A percentile compares a stretch with the other conserved stretches of the same genome.
These are phyloP conservation scores for Poa pratensis DNA, from an alignment of 176 grass and related monocot genomes.

Conservation along the genomic window DNA sequence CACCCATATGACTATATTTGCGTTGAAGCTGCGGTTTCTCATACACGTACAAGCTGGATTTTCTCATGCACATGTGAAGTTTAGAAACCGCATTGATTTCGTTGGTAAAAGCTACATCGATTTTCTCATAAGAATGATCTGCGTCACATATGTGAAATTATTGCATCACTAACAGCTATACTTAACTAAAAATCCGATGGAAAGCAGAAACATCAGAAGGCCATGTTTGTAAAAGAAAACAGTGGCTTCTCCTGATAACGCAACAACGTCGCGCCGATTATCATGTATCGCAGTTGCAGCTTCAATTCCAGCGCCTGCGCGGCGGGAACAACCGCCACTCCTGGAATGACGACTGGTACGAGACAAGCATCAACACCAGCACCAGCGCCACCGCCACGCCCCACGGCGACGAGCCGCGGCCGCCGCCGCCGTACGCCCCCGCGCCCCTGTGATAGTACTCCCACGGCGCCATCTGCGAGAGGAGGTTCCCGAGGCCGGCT, in stretches of 20 bases:
- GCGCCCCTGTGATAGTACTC: slow-evolving; percentile 3
- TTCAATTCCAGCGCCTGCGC: slow-evolving; percentile 40
- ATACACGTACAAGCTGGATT: too few species aligned
- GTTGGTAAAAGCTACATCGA: background rate
- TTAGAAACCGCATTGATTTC: background rate
- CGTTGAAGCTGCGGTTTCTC: too few species aligned
- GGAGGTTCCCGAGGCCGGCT: slow-evolving; percentile 23
- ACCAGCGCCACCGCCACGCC: slow-evolving; percentile 73
- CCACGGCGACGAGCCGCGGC: slow-evolving; percentile 66
- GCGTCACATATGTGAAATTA: background rate
- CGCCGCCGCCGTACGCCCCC: slow-evolving; percentile 19
- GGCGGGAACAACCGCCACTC: slow-evolving; percentile 77
- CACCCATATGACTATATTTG: too few species aligned
- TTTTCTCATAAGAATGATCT: background rate
- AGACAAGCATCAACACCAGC: slow-evolving; percentile 74
- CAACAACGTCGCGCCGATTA: background rate
- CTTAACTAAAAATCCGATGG: background rate
- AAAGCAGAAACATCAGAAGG: background rate
- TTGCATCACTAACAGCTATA: background rate
- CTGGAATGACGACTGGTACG: slow-evolving; percentile 76
- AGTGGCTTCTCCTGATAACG: background rate
- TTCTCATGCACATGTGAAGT: too few species aligned
- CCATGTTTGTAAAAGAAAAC: background rate
- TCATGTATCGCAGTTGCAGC: background rate
- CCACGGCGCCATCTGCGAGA: slow-evolving; percentile 40